Conservation (phyloP, 179 eudicot species). For the Nepenthes alata region DNA sequence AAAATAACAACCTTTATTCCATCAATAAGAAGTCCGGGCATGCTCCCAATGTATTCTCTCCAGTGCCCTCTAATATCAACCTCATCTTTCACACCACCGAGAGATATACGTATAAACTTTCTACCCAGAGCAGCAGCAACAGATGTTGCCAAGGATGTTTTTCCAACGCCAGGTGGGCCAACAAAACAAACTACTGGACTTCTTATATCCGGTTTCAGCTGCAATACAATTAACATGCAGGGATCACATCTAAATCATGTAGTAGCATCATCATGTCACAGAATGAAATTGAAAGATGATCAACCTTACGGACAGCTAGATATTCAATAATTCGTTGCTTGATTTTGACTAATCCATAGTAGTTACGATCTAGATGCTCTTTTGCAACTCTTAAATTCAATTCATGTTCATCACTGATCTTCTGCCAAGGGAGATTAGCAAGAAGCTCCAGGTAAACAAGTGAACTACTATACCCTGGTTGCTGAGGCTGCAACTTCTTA, state of each 20-base stretch:
- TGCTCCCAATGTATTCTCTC: slow-evolving; percentile 92
- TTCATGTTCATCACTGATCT: slow-evolving; percentile 66
- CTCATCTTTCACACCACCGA: slow-evolving; percentile 98
- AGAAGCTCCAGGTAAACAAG: slow-evolving; percentile 93
- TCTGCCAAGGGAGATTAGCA: slow-evolving; percentile 95
- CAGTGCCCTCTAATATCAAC: slow-evolving; percentile 99
- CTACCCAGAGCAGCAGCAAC: slow-evolving; percentile 92
- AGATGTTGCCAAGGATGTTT: slow-evolving; percentile 95
- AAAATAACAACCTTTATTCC: slow-evolving; percentile 60
- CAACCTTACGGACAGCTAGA: slow-evolving; percentile 98
- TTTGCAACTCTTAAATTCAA: slow-evolving; percentile 74
- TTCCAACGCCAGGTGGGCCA: slow-evolving; percentile 99
- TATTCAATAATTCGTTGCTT: slow-evolving; percentile 97
- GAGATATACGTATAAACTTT: slow-evolving; percentile 84
- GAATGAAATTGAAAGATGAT: slow-evolving; percentile 2
- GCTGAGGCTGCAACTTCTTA: slow-evolving; percentile 99
- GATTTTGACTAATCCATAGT: slow-evolving; percentile 84
- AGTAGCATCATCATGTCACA: slow-evolving; percentile 7
- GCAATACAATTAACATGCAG: slow-evolving; percentile 21
- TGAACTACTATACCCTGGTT: slow-evolving; percentile 87
- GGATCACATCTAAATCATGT: background rate
- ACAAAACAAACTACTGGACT: slow-evolving; percentile 95
- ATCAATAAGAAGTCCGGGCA: slow-evolving; percentile 99
- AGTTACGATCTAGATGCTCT: slow-evolving; percentile 85
- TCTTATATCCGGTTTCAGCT: slow-evolving; percentile 99